A percentile compares a stretch with the other conserved stretches of the same genome.
Evolutionary conservation across 305 asterid genomes (phyloP).

Genomic region (Withania somnifera): DNA sequence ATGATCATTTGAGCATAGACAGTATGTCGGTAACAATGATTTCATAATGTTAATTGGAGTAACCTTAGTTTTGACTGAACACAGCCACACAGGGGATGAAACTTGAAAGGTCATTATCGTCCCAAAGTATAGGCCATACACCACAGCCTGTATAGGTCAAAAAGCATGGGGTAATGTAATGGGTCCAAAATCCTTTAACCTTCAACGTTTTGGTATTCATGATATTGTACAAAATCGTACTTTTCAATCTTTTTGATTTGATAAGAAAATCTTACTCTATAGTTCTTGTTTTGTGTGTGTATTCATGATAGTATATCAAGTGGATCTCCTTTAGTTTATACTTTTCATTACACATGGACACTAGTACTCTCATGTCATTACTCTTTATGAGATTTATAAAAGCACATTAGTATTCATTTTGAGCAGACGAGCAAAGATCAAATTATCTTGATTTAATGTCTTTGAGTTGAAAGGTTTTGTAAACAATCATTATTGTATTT

Average conservation of each 20-base stretch:
- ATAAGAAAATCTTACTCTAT: slow-evolving; percentile 9
- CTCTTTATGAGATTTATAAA: not conserved
- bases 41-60: not conserved
- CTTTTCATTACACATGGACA: not conserved
- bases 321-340: not conserved
- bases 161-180: not conserved
- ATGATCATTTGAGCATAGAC: not conserved
- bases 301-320: not conserved
- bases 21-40: not conserved
- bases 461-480: too few relatives aligned
- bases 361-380: not conserved
- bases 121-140: not conserved
- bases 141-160: slow-evolving; percentile 22
- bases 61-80: not conserved
- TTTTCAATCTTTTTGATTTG: slow-evolving; percentile 16
- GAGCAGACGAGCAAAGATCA: too few relatives aligned
- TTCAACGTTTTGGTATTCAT: slow-evolving; percentile 33
- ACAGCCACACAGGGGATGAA: too few relatives aligned
- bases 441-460: too few relatives aligned
- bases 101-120: not conserved
- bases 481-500: too few relatives aligned
- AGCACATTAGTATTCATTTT: not conserved
- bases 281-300: not conserved
- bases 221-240: slow-evolving; percentile 84
- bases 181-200: slow-evolving; percentile 2